Evolutionary conservation across 805 yeast genomes (phyloP), one percentile per base, ranked within the genome.

Genomic region (Metschnikowia kofuensis): DNA sequence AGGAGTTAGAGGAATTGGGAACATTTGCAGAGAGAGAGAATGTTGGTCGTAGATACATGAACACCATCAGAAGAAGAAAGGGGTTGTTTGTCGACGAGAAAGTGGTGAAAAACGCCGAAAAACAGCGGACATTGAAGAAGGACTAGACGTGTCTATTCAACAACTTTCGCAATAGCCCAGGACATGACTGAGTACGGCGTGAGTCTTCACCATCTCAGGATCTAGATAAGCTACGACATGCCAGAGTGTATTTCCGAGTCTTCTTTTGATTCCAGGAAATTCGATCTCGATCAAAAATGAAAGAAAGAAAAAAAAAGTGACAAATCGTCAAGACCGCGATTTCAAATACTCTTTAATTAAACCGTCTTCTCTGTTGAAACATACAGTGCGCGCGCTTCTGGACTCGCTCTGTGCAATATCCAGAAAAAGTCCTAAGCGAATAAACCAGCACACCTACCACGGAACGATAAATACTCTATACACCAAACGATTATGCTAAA

Each of bases 1-100:
- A 90, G 65, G 99, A 94, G 65, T 68, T 94, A 40, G 98, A 94
- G 64, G 95, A 89, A 50, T 72, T 89, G 40, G 99, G 99, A 28
- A 96, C 89, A 54, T 79, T 80, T 56, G 96, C 97, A 1, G 99
- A 94, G 58, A 79, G 87, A 59, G 98, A 89, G 60, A 94, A 94
- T 61, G 74, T 91, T 54, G 98, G 97, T 0, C 79, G 95, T 64
- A 77, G 77, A 62, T 91, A 92, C 64, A 87, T 94, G 85, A 89
- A 89, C 55, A 71, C 71, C 15, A 81, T 94, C 40, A 78, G 99
- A 62, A 80, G 81, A 63, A 78, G 95, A 55, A 94, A 94, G 70
- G 99, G 99, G 9, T 70, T 94, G 50, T 84, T 85, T 58, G 87
- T 90, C 21, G 96, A 89, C 59, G 96, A 89, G 61, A 91, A 91